phyloP scores from a whole-genome alignment of 768 basidiomycete genomes.

The Punctularia strigosozonata region DNA sequence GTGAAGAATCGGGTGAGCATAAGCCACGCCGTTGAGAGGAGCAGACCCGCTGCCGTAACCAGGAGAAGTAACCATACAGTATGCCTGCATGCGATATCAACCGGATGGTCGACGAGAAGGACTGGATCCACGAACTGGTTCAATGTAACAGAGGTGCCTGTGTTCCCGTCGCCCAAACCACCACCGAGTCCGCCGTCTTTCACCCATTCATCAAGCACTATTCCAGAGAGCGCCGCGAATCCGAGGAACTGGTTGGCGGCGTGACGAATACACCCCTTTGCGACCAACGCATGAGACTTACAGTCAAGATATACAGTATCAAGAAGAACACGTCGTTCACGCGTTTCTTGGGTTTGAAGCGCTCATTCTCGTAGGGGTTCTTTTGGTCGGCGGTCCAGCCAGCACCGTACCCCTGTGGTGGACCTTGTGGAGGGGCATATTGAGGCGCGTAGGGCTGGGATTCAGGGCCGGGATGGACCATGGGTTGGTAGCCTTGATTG shows the following conservation, averaged over 20 bases:
- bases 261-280: neutral
- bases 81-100: conserved; percentile 32
- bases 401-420: conserved; percentile 7
- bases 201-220: conserved; percentile 53
- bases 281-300: conserved; percentile 15
- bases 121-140: conserved; percentile 36
- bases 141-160: conserved; percentile 49
- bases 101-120: neutral
- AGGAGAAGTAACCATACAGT: conserved; percentile 70
- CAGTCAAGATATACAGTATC: conserved; percentile 60
- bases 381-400: conserved; percentile 19
- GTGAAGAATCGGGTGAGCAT: conserved; percentile 66
- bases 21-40: conserved; percentile 57
- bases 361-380: conserved; percentile 45
- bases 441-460: conserved; percentile 16
- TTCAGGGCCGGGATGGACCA: conserved; percentile 13
- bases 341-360: conserved; percentile 56
- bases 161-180: conserved; percentile 42
- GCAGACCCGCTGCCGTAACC: conserved; percentile 53
- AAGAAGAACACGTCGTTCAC: conserved; percentile 67
- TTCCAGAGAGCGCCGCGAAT: conserved; percentile 55
- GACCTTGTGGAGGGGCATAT: conserved; percentile 13
- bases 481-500: conserved; percentile 2
- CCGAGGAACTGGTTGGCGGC: conserved; percentile 39
- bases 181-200: conserved; percentile 58